These are phyloP conservation scores for Panellus pusillus DNA, from an alignment of 768 basidiomycete genomes.

Conservation along the genomic window DNA sequence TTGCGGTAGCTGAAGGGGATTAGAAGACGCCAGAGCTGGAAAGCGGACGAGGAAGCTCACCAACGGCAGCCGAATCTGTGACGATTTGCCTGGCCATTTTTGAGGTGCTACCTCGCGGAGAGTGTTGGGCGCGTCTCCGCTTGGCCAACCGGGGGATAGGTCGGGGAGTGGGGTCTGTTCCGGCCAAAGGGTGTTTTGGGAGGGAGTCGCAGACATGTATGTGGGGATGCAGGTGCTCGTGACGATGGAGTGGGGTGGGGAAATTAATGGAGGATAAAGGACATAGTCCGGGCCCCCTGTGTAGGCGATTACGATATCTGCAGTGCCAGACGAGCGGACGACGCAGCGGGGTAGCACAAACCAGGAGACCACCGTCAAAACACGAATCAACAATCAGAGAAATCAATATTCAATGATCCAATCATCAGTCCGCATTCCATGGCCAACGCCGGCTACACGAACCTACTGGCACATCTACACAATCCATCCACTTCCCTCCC, in stretches of 20 bases:
- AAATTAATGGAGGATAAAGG: constrained; percentile 20
- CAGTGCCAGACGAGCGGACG: neutral
- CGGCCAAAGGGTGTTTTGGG: constrained; percentile 45
- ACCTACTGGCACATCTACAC: constrained; percentile 55
- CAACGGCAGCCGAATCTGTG: constrained; percentile 35
- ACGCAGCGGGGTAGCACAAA: no score
- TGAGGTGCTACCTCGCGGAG: constrained; percentile 21
- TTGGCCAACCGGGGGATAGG: constrained; percentile 12
- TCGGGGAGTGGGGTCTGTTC: constrained; percentile 32
- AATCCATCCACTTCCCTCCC: constrained; percentile 43
- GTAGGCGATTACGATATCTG: neutral
- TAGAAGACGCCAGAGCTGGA: constrained; percentile 6
- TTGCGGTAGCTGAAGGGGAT: constrained; percentile 39
- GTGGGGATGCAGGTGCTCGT: constrained; percentile 22
- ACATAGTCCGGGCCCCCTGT: constrained; percentile 30
- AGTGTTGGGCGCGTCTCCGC: constrained; percentile 12
- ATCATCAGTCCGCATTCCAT: constrained; percentile 3
- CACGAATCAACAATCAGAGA: no score
- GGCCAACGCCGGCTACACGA: constrained; percentile 32
- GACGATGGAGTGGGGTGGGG: constrained; percentile 24
- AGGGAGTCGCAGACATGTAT: constrained; percentile 38
- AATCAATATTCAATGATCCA: no score
- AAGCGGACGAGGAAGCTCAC: constrained; percentile 24
- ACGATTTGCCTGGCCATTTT: constrained; percentile 38
- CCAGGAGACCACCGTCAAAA: no score